Base-by-base conservation (phyloP, 2,329 filamentous ascomycete species). In the Neonectria coccinea region DNA sequence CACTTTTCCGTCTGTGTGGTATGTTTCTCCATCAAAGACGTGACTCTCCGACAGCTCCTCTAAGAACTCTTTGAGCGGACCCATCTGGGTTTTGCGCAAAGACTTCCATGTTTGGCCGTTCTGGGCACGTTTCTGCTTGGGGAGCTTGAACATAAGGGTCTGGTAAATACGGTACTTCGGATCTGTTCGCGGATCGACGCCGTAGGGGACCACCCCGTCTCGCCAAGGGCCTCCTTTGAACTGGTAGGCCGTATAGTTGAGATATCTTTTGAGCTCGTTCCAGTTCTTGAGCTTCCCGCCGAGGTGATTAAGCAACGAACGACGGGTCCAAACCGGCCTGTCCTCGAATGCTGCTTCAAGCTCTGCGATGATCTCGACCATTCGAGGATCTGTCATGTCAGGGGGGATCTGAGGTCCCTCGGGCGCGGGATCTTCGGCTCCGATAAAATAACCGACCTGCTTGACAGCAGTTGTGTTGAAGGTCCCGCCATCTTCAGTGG, bases 151-250 rank as follows among this genome's bases (percentile, higher is more conserved):
- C 80, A 93, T 91, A 67, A 97, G 84, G 0, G 93, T 97, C 79
- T 99, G 96, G 77, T 97, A 98, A 59, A 89, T 83, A 36, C 94
- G 90, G 75, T 91, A 94, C 59, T 89, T 86, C 0, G 92, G 89
- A 66, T 94, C 90, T 14, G 81, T 86, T 39, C 96, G 88, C 3
- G 96, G 96, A 75, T 99, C 96, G 20, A 97, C 79, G 10, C 95
- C 95, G 77, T 94, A 96, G 51, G 87, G 89, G 67, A 97, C 88
- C 58, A 97, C 89, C 3, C 92, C 90, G 77, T 98, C 94, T 67
- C 93, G 88, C 91, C 93, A 99, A 0, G 96, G 94, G 0, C 96
- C 96, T 22, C 92, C 93, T 64, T 92, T 91, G 84, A 98, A 97
- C 79, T 94, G 93, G 80, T 97, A 99, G 9, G 92, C 94, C 5